Evolutionary conservation across 108 stramenopile species (phyloP), one percentile per base, ranked within the genome.

Genomic region (Schizochytrium sp.): DNA sequence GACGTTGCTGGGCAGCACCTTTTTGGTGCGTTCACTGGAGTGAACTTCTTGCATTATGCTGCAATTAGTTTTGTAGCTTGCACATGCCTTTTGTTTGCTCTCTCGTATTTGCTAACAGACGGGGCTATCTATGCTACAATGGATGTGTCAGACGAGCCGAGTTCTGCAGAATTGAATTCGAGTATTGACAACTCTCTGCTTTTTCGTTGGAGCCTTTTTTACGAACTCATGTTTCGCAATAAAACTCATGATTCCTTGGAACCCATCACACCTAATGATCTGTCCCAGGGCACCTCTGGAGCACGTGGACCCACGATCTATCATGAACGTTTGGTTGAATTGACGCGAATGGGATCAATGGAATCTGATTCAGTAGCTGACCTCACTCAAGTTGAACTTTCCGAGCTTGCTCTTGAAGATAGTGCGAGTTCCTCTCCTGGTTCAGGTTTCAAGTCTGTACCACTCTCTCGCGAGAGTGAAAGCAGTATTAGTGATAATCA

Each of bases 21-120:
- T 53, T 83, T 83, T 83, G 76, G 76, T 8, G 47, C 50, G 5
- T 83, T 83, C 2, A 83, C 76, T 0, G 38, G 28, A 10, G 47
- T 83, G 50, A 83, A 83, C 47, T 83, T 83, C 53, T 28, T 83
- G 50, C 76, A 83, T 2, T 83, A 55, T 83, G 76, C 76, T 10
- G 40, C 28, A n/a, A 46, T 83, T 5, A 55, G 50, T 50, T 83
- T 83, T 55, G 47, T 10, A 8, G 45, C 15, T 53, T 83, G 76
- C 50, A 38, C 50, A 5, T 38, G 28, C 55, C 15, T 83, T n/a
- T 53, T 83, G 7, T 83, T 83, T 55, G 76, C 47, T 10, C 76
- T 83, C 47, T 83, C 76, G 5, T 83, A 17, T 12, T 50, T 42
- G 50, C 12, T 83, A 10, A 15, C 64, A 28, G 64, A 69, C 10